A percentile compares a stretch with the other conserved stretches of the same genome.
Conservation (phyloP, 2,329 filamentous ascomycete genomes). For the Beauveria australis region DNA sequence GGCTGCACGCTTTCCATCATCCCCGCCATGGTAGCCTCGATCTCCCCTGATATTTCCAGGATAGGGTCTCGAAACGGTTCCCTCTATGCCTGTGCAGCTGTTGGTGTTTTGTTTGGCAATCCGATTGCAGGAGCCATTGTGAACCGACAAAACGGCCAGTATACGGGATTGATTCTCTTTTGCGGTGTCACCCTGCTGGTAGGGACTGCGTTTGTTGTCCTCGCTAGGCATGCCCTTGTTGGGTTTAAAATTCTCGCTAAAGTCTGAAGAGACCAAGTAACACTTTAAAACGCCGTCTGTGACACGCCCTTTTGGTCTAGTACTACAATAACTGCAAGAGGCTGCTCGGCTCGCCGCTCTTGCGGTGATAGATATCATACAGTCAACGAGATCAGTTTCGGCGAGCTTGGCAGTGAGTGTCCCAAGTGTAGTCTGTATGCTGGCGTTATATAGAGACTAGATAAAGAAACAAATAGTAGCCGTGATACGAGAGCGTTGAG, state of each 20-base stretch:
- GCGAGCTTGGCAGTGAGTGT: no score
- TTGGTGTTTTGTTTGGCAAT: not conserved
- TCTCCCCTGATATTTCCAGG: conserved; percentile 31
- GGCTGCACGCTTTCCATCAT: conserved; percentile 24
- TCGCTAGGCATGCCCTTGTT: not conserved
- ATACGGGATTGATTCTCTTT: not conserved
- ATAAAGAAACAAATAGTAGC: no score
- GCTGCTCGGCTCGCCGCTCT: no score
- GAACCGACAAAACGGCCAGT: not conserved
- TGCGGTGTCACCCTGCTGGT: not conserved
- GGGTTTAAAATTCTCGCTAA: not conserved
- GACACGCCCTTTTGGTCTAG: no score
- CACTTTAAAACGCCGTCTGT: no score
- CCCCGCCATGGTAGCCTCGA: conserved; percentile 28
- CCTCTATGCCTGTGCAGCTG: not conserved
- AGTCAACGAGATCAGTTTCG: no score
- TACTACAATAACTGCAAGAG: no score
- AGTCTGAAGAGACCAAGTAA: not conserved
- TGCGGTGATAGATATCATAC: no score
- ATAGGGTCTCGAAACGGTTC: conserved; percentile 21
- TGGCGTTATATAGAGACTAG: no score
- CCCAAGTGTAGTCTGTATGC: no score
- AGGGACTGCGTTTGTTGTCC: not conserved
- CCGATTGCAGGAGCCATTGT: not conserved
- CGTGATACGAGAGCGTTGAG: no score